Conservation (phyloP, 371 early-diverging fungal species). For the Mortierella polycephala region DNA sequence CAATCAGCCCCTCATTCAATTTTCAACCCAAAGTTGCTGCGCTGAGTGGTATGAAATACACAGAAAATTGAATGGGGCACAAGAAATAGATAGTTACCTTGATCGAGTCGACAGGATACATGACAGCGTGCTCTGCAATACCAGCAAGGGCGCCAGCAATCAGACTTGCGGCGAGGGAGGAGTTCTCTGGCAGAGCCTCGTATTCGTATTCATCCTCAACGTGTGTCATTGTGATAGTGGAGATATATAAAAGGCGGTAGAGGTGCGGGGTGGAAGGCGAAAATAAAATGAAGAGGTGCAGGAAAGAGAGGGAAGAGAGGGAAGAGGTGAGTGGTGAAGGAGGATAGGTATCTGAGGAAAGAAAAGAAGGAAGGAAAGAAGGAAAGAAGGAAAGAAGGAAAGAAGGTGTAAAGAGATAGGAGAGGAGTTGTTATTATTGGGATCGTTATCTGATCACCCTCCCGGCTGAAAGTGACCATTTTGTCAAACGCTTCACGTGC, state of each 20-base stretch:
- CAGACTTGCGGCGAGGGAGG: constrained; percentile 81
- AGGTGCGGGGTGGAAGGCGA: neutral
- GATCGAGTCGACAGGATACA: constrained; percentile 95
- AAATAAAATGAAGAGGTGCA: neutral
- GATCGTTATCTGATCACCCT: constrained; percentile 2
- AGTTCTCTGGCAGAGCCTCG: constrained; percentile 87
- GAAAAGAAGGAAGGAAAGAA: neutral
- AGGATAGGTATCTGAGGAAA: neutral
- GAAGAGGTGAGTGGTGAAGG: neutral
- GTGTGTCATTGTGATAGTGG: neutral
- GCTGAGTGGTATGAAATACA: neutral
- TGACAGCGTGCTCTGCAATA: constrained; percentile 94
- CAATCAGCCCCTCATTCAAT: neutral
- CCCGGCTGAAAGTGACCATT: no score
- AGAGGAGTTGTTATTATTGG: neutral
- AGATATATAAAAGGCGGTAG: neutral
- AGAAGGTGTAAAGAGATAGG: neutral
- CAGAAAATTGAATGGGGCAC: no score
- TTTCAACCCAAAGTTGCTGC: neutral
- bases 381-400: neutral
- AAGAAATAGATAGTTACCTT: constrained; percentile 69
- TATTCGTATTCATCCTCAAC: constrained; percentile 71
- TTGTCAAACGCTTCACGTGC: no score
- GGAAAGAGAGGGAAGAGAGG: neutral
- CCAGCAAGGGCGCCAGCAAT: constrained; percentile 96